Conservation (phyloP, 2,329 filamentous ascomycete species). For the Fusarium nygamai region DNA sequence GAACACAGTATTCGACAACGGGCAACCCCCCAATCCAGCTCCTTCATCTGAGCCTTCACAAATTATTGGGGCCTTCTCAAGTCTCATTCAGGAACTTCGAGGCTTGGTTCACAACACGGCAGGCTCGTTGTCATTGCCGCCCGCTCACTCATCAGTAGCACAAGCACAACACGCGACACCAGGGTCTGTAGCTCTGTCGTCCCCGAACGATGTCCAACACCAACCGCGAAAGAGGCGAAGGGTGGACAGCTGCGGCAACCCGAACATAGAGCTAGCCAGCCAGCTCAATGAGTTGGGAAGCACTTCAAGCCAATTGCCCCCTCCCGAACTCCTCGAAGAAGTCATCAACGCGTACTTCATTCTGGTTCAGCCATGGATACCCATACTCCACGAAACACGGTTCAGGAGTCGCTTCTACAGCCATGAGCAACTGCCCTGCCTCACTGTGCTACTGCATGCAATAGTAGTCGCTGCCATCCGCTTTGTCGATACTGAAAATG, state of each 20-base stretch:
- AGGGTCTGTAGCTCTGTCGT: not conserved
- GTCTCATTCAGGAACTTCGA: slow-evolving; percentile 30
- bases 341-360: slow-evolving; percentile 35
- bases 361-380: slow-evolving; percentile 38
- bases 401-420: slow-evolving; percentile 35
- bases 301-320: slow-evolving; percentile 12
- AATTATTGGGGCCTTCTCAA: slow-evolving; percentile 24
- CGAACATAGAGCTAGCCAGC: slow-evolving; percentile 34
- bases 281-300: slow-evolving; percentile 25
- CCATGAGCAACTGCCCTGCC: slow-evolving; percentile 24
- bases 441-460: slow-evolving; percentile 26
- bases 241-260: slow-evolving; percentile 36
- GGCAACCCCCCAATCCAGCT: not conserved
- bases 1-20: slow-evolving; percentile 19
- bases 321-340: slow-evolving; percentile 31
- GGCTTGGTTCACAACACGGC: slow-evolving; percentile 11
- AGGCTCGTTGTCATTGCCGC: not conserved
- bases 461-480: slow-evolving; percentile 37
- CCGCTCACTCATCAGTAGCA: not conserved
- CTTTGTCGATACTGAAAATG: slow-evolving; percentile 7
- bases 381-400: slow-evolving; percentile 32
- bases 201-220: not conserved
- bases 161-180: slow-evolving; percentile 1
- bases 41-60: slow-evolving; percentile 12
- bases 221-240: slow-evolving; percentile 29